Base-by-base conservation (phyloP, 164 flowering plant genomes). In the Vitis riparia region DNA sequence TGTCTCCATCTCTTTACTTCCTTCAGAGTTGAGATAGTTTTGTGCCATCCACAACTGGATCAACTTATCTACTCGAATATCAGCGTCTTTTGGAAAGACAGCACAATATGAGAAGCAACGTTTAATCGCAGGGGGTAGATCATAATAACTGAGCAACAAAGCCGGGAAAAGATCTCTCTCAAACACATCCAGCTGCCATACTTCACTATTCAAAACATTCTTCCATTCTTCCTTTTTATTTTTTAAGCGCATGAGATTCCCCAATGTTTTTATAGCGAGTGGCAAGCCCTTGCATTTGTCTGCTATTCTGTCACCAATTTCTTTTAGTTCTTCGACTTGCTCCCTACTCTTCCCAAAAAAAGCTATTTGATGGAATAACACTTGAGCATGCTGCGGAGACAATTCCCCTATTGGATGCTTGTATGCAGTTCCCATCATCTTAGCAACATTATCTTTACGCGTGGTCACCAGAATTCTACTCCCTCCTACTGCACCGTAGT, bases 101-200 rank as follows among this genome's bases (percentile, higher is more conserved):
- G 72, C 72, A 67, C 79, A 76, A 14, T 73, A 77, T 55, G 72
- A 55, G 23, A 77, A 70, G 48, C 77, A 73, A 10, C 69, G 63
- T 52, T 57, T 69, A 4, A 55, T 2, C 5, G 44, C 2, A 8
- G 73, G 51, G 0, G 44, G 44, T 32, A 32, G 44, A 4, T 32
- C 44, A 32, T 32, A 32, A 32, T 32, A 32, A 32, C 44, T 73
- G n/a, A 74, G 56, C 17, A 56, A 29, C 8, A 79, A 27, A n/a
- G 82, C 61, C 8, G 70, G 63, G 19, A 72, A 72, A 59, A 77
- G 16, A 16, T 16, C 51, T 11, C 57, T 11, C 13, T 53, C 56
- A 11, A 17, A 65, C 15, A 65, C 55, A 55, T 58, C 55, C 1
- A 66, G 11, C 27, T 70, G 55, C 76, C 72, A 79, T 64, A 60